Evolutionary conservation across 2,329 filamentous ascomycete species (phyloP).

Genomic region (Fusarium stilboides): DNA sequence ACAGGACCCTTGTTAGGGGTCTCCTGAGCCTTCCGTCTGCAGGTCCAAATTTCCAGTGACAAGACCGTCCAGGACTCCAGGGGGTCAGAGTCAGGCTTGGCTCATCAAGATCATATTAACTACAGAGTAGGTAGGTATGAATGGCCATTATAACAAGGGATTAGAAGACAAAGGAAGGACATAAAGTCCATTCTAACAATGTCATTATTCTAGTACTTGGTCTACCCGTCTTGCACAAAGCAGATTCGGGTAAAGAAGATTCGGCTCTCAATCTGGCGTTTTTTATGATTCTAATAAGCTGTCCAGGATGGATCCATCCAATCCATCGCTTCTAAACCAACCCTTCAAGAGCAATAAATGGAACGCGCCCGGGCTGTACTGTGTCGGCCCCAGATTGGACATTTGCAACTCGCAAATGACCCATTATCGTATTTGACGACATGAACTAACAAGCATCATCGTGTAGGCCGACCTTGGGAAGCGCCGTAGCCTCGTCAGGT

Average conservation of each 20-base stretch:
- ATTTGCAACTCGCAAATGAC: conserved; percentile 31
- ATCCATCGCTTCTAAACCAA: conserved; percentile 39
- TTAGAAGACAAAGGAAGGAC: background rate
- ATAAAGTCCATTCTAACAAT: background rate
- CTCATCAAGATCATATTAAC: conserved; percentile 8
- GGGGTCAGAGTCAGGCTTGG: conserved; percentile 7
- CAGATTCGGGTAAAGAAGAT: background rate
- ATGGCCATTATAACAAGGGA: background rate
- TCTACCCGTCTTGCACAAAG: too few species aligned
- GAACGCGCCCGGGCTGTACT: conserved; percentile 37
- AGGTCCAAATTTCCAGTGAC: conserved; percentile 51
- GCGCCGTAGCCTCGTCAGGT: background rate
- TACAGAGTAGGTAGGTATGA: too few species aligned
- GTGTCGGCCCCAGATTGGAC: conserved; percentile 39
- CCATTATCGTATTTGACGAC: conserved; percentile 29
- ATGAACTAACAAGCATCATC: conserved; percentile 22
- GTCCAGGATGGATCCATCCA: conserved; percentile 10
- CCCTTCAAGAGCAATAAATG: conserved; percentile 37
- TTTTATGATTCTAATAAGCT: background rate
- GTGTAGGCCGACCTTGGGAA: conserved; percentile 19
- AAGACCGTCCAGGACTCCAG: conserved; percentile 21
- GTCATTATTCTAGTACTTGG: background rate
- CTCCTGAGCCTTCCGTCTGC: conserved; percentile 44
- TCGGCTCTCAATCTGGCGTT: background rate
- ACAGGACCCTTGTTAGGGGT: conserved; percentile 48